Evolutionary conservation across 2,329 filamentous ascomycete genomes (phyloP), one percentile per base, ranked within the genome.

Genomic region (Aspergillus jensenii): DNA sequence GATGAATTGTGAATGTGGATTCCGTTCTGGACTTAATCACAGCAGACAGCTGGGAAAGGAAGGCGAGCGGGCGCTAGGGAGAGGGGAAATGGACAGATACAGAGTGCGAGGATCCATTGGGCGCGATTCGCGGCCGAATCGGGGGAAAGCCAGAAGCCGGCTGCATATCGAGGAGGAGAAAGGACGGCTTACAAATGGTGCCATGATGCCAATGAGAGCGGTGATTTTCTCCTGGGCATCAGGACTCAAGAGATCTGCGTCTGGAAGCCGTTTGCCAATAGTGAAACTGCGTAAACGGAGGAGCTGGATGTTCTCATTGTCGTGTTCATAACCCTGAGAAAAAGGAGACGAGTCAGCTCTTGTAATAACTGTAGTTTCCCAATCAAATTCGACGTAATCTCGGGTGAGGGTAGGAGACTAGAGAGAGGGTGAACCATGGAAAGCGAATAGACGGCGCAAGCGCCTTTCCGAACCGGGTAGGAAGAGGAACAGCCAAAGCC

Each of bases 281-380:
- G 89, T 93, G 71, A 89, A 96, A 72, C 88, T 95, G 60, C 87
- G 84, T 68, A 97, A 81, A 66, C 91, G 89, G 55, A 96, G 80
- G 52, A 97, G 81, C 55, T 87, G 86, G 67, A 96, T 92, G 65
- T 96, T 89, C 43, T 84, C 79, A 70, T 96, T 90, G 58, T 90
- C 87, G 19, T 83, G 82, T 45, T 85, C 79, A 70, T 90, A 96
- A 47, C 90, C 91, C 89, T 93, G 69, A 58, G 65, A 51, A 60
- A 59, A 56, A 65, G 55, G 64, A 49, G 48, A 58, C 49, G 31
- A 62, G 50, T 62, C 59, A 68, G 65, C 40, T 37, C 43, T 45
- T n/a, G 27, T 27, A 46, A 44, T 27, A 46, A 44, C 27, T 50
- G 60, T 45, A 55, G 43, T 44, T 58, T 65, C 57, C 31, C 39